Percentiles rank a stretch among this genome's conserved stretches.
phyloP scores from a whole-genome alignment of 257 asterid genomes.

The Leptodermis oblonga region DNA sequence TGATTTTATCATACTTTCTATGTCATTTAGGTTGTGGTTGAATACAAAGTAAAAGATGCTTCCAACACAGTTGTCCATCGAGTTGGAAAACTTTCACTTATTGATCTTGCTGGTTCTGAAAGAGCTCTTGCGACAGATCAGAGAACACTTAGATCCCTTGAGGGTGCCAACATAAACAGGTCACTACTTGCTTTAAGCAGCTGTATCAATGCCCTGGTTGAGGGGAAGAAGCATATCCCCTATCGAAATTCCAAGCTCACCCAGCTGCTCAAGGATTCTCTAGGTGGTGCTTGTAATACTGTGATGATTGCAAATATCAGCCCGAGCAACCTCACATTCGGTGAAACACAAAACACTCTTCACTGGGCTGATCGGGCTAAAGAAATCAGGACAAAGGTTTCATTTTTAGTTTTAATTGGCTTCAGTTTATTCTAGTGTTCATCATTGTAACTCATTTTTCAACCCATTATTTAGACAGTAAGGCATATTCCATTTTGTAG shows the following conservation, averaged over 20 bases:
- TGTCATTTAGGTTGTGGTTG: constrained; percentile 37
- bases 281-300: constrained; percentile 60
- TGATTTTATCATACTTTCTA: background rate
- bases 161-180: constrained; percentile 61
- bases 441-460: background rate
- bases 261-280: constrained; percentile 63
- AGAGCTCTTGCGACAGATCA: constrained; percentile 73
- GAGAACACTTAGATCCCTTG: constrained; percentile 61
- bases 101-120: constrained; percentile 78
- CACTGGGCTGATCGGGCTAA: constrained; percentile 80
- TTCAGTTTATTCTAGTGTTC: background rate
- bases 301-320: constrained; percentile 68
- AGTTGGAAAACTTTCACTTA: constrained; percentile 61
- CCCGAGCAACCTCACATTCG: constrained; percentile 50
- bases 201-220: constrained; percentile 66
- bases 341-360: constrained; percentile 64
- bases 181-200: constrained; percentile 68
- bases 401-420: background rate
- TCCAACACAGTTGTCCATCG: constrained; percentile 33
- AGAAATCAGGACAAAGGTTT: constrained; percentile 56
- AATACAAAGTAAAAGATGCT: constrained; percentile 44
- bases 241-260: constrained; percentile 67
- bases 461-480: background rate
- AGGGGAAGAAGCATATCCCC: constrained; percentile 67
- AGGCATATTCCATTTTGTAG: background rate